These are phyloP conservation scores for Syzygium syzygioides DNA, from an alignment of 441 rosid genomes.

Conservation along the genomic window DNA sequence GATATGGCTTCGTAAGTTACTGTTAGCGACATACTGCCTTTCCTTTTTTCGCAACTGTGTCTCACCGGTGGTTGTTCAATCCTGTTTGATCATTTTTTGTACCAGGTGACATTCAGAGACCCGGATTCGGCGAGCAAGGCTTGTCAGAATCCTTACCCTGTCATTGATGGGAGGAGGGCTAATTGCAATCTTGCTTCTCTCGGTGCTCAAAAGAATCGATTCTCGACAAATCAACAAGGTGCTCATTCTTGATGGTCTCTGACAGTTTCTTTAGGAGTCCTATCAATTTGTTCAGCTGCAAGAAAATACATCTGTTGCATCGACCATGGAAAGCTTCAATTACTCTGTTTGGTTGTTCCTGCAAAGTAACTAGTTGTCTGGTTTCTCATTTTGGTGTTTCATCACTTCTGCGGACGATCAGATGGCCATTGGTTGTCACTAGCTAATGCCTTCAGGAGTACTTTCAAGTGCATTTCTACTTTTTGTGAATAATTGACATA, in stretches of 20 bases:
- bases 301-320: not conserved
- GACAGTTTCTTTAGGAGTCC: not conserved
- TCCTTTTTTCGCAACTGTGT: not conserved
- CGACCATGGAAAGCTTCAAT: not conserved
- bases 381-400: not conserved
- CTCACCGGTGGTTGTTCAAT: not conserved
- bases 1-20: slow-evolving; percentile 2
- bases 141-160: not conserved
- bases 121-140: not conserved
- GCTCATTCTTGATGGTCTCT: not conserved
- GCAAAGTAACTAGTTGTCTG: not conserved
- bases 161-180: slow-evolving; percentile 1
- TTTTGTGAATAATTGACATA: not conserved
- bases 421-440: not conserved
- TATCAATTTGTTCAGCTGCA: not conserved
- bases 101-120: not conserved
- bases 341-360: not conserved
- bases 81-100: not conserved
- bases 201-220: not conserved
- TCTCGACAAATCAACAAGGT: not conserved
- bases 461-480: not conserved
- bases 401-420: not conserved
- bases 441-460: not conserved
- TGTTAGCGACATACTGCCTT: not conserved
- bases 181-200: slow-evolving; percentile 4